phyloP scores from a whole-genome alignment of 805 yeast species.

The Wickerhamomyces pijperi region DNA sequence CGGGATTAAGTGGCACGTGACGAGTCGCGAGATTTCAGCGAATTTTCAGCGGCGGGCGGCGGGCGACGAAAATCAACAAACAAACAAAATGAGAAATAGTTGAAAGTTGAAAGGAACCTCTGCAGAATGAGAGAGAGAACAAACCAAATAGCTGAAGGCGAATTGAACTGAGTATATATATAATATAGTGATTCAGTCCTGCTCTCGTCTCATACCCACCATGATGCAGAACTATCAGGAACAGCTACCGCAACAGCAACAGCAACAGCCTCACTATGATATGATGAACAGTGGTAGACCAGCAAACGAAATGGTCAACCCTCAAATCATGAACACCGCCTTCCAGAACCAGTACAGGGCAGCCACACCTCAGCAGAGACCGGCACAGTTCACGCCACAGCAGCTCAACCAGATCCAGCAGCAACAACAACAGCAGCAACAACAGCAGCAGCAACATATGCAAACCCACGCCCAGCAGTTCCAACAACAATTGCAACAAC shows the following conservation, averaged over 20 bases:
- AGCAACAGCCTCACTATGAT: slow-evolving; percentile 2
- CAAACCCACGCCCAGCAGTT: background rate
- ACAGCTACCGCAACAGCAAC: slow-evolving; percentile 10
- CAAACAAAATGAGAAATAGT: too few relatives aligned
- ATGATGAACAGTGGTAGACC: background rate
- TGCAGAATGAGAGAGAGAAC: too few relatives aligned
- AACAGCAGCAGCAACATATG: slow-evolving; percentile 4
- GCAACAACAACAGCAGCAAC: slow-evolving; percentile 11
- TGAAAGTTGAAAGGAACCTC: too few relatives aligned
- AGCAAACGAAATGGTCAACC: slow-evolving; percentile 18
- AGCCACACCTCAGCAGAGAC: slow-evolving; percentile 21
- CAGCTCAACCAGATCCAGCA: slow-evolving; percentile 23
- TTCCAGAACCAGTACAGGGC: slow-evolving; percentile 29
- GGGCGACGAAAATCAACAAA: too few relatives aligned
- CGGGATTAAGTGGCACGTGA: too few relatives aligned
- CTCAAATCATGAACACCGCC: slow-evolving; percentile 28
- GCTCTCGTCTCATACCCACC: background rate
- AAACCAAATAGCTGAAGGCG: too few relatives aligned
- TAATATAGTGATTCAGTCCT: too few relatives aligned
- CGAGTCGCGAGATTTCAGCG: too few relatives aligned
- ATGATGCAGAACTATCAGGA: slow-evolving; percentile 18
- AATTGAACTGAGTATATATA: too few relatives aligned
- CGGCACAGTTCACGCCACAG: slow-evolving; percentile 14
- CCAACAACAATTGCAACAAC: slow-evolving; percentile 22
- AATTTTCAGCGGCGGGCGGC: too few relatives aligned